Evolutionary conservation across 2,329 filamentous ascomycete genomes (phyloP).

Genomic region (Trichoderma koningiopsis): DNA sequence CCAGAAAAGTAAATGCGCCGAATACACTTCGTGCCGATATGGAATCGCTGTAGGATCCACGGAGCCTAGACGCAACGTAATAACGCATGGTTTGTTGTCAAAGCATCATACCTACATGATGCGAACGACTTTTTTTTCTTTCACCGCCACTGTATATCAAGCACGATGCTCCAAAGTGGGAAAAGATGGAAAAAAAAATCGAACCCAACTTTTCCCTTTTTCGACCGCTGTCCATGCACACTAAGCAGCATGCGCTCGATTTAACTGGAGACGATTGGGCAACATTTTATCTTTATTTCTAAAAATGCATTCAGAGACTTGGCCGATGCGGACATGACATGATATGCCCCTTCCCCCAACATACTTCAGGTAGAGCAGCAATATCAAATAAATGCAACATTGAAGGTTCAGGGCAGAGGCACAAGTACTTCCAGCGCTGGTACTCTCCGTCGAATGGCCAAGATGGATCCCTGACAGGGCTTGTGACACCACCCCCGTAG

Average conservation of each 20-base stretch:
- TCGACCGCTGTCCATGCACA: background rate
- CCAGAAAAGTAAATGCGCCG: background rate
- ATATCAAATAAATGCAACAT: background rate
- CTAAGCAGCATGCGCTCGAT: background rate
- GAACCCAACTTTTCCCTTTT: background rate
- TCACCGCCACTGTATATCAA: conserved; percentile 16
- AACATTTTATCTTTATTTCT: background rate
- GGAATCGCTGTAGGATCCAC: background rate
- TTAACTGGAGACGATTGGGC: conserved; percentile 5
- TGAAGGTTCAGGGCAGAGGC: background rate
- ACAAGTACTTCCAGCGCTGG: background rate
- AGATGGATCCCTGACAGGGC: background rate
- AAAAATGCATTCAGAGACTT: background rate
- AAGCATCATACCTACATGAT: conserved; percentile 14
- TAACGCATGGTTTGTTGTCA: conserved; percentile 20
- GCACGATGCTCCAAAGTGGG: background rate
- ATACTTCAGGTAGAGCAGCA: background rate
- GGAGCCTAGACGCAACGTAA: background rate
- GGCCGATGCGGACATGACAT: background rate
- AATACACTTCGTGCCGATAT: background rate
- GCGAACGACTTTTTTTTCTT: conserved; percentile 13
- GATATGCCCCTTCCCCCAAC: background rate
- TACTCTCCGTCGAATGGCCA: background rate
- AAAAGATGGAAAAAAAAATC: background rate
- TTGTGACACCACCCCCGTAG: background rate